These are phyloP conservation scores for Lactuca saligna DNA, from an alignment of 129 eudicot species.

Conservation along the genomic window DNA sequence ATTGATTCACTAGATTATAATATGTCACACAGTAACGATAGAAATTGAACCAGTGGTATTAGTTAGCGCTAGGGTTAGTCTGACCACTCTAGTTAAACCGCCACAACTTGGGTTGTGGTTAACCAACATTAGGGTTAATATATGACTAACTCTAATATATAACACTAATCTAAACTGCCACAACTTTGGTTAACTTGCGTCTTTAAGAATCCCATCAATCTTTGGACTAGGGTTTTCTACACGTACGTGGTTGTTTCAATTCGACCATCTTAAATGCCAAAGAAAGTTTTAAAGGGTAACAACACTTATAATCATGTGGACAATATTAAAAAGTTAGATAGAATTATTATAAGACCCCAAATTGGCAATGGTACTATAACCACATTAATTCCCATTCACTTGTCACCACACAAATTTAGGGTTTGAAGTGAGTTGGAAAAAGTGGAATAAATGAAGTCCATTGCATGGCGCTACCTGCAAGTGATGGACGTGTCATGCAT, in stretches of 20 bases:
- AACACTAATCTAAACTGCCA: background rate
- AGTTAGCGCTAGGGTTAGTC: too few relatives aligned
- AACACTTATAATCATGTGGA: conserved; percentile 37
- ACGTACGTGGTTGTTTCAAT: conserved; percentile 16
- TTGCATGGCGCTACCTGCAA: conserved; percentile 31
- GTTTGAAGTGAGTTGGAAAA: conserved; percentile 23
- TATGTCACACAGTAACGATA: too few relatives aligned
- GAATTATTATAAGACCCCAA: conserved; percentile 27
- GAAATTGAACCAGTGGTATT: too few relatives aligned
- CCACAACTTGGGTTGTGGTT: too few relatives aligned
- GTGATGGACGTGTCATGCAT: conserved; percentile 9
- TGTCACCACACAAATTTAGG: conserved; percentile 37
- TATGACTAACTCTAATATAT: background rate
- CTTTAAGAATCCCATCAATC: conserved; percentile 6
- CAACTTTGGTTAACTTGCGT: conserved; percentile 1
- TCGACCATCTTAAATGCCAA: conserved; percentile 1
- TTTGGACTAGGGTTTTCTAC: conserved; percentile 12
- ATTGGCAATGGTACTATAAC: conserved; percentile 26
- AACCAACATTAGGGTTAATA: background rate
- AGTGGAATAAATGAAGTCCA: conserved; percentile 28
- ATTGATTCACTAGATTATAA: too few relatives aligned
- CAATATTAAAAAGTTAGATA: conserved; percentile 38
- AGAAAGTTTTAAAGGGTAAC: conserved; percentile 27
- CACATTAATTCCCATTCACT: conserved; percentile 28
- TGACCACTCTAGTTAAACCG: too few relatives aligned